These are phyloP conservation scores for Cordyceps cicadae DNA, from an alignment of 2,329 filamentous ascomycete species.

Conservation along the genomic window DNA sequence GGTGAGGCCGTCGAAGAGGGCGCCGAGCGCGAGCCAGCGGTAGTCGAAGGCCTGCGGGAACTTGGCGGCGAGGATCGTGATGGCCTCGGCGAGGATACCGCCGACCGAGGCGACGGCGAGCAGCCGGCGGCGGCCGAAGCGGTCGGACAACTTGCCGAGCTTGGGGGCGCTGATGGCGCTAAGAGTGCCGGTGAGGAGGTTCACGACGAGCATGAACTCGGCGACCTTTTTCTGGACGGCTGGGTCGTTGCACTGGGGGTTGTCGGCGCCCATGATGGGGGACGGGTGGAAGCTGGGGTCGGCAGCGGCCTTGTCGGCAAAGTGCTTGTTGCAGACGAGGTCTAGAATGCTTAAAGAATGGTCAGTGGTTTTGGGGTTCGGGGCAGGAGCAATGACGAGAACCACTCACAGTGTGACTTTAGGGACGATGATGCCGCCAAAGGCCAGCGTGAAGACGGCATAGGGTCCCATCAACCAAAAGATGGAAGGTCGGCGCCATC, in stretches of 20 bases:
- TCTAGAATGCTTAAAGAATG: constrained; percentile 56
- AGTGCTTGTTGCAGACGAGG: constrained; percentile 76
- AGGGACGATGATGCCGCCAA: constrained; percentile 78
- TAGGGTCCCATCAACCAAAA: constrained; percentile 79
- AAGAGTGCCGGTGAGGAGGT: constrained; percentile 64
- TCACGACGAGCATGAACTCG: constrained; percentile 69
- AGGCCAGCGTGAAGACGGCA: constrained; percentile 72
- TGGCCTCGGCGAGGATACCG: constrained; percentile 63
- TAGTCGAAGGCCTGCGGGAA: constrained; percentile 67
- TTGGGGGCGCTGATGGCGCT: constrained; percentile 77
- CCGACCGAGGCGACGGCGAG: constrained; percentile 67
- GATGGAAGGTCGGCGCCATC: constrained; percentile 58
- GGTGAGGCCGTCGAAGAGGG: constrained; percentile 70
- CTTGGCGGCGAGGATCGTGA: constrained; percentile 70
- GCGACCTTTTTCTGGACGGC: constrained; percentile 71
- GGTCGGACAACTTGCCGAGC: constrained; percentile 77
- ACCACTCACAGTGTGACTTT: constrained; percentile 65
- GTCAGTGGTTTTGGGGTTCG: background rate
- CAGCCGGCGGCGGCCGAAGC: constrained; percentile 69
- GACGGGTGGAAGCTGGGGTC: constrained; percentile 53
- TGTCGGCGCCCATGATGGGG: constrained; percentile 59
- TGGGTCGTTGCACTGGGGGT: constrained; percentile 71
- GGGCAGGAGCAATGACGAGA: background rate
- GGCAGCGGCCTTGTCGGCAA: constrained; percentile 53
- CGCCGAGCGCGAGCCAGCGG: constrained; percentile 69